Percentiles rank a stretch among this genome's conserved stretches.
Conservation (phyloP, 805 yeast species). For the Saccharomycopsis sp. region DNA sequence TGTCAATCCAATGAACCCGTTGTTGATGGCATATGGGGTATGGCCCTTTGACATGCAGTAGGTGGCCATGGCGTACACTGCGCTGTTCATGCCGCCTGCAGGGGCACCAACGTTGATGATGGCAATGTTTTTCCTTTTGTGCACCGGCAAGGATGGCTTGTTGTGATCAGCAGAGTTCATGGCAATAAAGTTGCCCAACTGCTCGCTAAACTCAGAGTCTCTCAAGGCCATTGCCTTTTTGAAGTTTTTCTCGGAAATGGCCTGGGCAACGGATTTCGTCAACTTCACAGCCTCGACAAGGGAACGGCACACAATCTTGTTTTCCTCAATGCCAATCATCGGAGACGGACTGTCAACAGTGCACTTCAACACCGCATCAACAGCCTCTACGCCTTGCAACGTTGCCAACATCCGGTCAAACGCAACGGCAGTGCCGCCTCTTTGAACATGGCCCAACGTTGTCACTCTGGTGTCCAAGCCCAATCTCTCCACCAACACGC, state of each 20-base stretch:
- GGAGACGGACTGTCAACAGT: slow-evolving; percentile 72
- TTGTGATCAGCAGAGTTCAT: slow-evolving; percentile 61
- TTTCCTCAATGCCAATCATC: slow-evolving; percentile 65
- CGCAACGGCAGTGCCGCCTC: slow-evolving; percentile 79
- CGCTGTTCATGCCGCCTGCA: slow-evolving; percentile 69
- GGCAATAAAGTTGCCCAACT: slow-evolving; percentile 52
- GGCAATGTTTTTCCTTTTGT: slow-evolving; percentile 52
- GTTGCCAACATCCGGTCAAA: slow-evolving; percentile 66
- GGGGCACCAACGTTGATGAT: slow-evolving; percentile 75
- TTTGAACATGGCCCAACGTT: slow-evolving; percentile 70
- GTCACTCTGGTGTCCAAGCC: slow-evolving; percentile 75
- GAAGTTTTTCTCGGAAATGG: slow-evolving; percentile 58
- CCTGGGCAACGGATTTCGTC: slow-evolving; percentile 64
- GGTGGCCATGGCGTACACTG: slow-evolving; percentile 66
- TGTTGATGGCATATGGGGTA: slow-evolving; percentile 57
- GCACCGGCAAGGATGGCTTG: slow-evolving; percentile 47
- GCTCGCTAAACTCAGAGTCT: slow-evolving; percentile 63
- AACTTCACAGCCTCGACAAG: slow-evolving; percentile 64
- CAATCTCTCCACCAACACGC: slow-evolving; percentile 52
- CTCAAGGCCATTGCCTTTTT: slow-evolving; percentile 61
- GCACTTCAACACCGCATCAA: slow-evolving; percentile 58
- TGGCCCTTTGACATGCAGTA: slow-evolving; percentile 73
- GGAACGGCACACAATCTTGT: slow-evolving; percentile 58
- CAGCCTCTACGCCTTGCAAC: slow-evolving; percentile 76
- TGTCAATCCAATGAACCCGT: slow-evolving; percentile 67